Evolutionary conservation across 192 early-diverging fungal species (phyloP), one percentile per base, ranked within the genome.

Genomic region (Umbelopsis ramanniana): DNA sequence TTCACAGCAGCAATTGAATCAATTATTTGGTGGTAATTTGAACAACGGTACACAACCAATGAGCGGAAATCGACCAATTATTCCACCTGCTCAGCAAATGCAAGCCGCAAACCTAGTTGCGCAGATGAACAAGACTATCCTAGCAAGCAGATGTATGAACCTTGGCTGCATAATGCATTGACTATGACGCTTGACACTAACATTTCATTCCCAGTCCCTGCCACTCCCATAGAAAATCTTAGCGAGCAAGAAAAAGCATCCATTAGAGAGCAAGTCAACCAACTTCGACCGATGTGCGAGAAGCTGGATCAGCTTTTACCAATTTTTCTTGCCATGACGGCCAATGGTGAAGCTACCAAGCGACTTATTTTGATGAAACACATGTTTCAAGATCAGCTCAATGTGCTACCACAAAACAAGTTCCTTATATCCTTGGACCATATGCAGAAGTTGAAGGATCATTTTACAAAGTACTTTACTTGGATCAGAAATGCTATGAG

Each of bases 341-440:
- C 35, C 15, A 84, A 84, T 24, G 45, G 72, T 0, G 85, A 86
- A 50, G 82, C 85, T 11, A 86, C 81, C 12, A 53, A 74, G 14
- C 72, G 81, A 2, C 71, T 86, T n/a, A 84, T 86, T 46, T 55
- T 82, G 43, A 82, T 86, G 82, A 86, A 86, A 70, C 82, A 76
- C 68, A 84, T 84, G 82, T 84, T 86, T 67, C 76, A 86, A 54
- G 82, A 82, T 52, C 85, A 86, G 46, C 68, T 86, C 5, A 79
- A 79, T 9, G 45, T 72, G 4, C 40, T 86, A 6, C 72, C 79
- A 35, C 85, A 81, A 33, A 78, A 82, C 17, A 78, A 80, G n/a
- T 86, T 76, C 46, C 76, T 80, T 11, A 84, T 86, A 6, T 81
- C 75, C 10, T 69, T 80, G 4, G 80, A 82, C 17, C 78, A 82